phyloP scores from a whole-genome alignment of 2,329 filamentous ascomycete genomes.

The Nemania sp. region DNA sequence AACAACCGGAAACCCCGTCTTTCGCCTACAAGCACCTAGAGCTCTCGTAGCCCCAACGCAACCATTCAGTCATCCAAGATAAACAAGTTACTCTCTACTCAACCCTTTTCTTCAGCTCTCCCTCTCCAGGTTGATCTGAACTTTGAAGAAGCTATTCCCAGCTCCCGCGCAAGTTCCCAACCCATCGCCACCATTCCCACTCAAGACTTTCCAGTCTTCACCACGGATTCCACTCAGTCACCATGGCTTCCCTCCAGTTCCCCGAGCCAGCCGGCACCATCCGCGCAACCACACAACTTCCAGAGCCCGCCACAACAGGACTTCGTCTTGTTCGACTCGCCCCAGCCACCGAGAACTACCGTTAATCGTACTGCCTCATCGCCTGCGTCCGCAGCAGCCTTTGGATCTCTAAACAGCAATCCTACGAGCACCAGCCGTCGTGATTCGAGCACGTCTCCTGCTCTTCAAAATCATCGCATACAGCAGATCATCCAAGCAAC shows the following conservation, averaged over 20 bases:
- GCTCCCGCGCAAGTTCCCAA: slow-evolving; percentile 69
- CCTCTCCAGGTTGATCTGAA: slow-evolving; percentile 74
- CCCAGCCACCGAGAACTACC: slow-evolving; percentile 57
- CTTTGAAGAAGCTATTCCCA: slow-evolving; percentile 70
- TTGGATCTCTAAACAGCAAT: slow-evolving; percentile 54
- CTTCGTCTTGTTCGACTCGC: slow-evolving; percentile 79
- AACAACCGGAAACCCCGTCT: slow-evolving; percentile 54
- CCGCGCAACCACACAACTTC: slow-evolving; percentile 68
- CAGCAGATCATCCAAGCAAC: slow-evolving; percentile 69
- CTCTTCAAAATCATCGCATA: slow-evolving; percentile 69
- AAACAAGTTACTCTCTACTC: slow-evolving; percentile 61
- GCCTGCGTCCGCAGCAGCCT: slow-evolving; percentile 59
- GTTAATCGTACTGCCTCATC: slow-evolving; percentile 58
- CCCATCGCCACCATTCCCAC: slow-evolving; percentile 70
- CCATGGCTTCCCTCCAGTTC: slow-evolving; percentile 82
- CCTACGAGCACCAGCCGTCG: slow-evolving; percentile 51
- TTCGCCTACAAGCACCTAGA: slow-evolving; percentile 51
- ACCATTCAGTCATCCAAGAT: slow-evolving; percentile 65
- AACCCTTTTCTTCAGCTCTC: slow-evolving; percentile 63
- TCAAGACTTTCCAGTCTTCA: slow-evolving; percentile 80
- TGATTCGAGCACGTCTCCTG: slow-evolving; percentile 59
- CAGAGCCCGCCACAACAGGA: slow-evolving; percentile 72
- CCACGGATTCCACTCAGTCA: slow-evolving; percentile 81
- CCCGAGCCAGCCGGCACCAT: slow-evolving; percentile 71
- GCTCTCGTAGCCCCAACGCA: slow-evolving; percentile 56